phyloP scores from a whole-genome alignment of 768 basidiomycete species.

The Chalciporus piperatus region DNA sequence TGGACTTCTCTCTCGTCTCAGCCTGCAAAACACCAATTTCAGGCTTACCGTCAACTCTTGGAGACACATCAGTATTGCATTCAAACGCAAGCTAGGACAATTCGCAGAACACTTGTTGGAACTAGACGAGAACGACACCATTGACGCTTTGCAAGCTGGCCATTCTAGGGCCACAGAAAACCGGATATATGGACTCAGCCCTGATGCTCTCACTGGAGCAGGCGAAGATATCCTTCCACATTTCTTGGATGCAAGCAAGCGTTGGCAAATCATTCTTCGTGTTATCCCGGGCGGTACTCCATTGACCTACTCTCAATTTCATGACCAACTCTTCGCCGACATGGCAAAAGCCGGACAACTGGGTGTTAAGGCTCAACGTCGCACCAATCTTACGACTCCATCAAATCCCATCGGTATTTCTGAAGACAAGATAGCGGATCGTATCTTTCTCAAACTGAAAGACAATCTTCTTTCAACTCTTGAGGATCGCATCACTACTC shows the following conservation, averaged over 20 bases:
- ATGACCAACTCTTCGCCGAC: too few species aligned
- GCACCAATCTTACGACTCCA: too few species aligned
- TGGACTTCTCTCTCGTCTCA: background rate
- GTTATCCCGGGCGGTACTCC: background rate
- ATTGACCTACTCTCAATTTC: too few species aligned
- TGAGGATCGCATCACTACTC: too few species aligned
- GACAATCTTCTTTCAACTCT: too few species aligned
- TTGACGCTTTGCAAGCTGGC: constrained; percentile 26
- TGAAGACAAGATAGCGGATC: too few species aligned
- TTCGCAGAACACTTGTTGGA: background rate
- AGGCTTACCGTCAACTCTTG: constrained; percentile 6
- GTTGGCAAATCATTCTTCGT: background rate
- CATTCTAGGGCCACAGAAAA: constrained; percentile 26
- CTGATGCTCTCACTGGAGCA: constrained; percentile 15
- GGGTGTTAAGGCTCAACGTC: too few species aligned
- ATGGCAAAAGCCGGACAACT: too few species aligned
- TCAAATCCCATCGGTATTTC: too few species aligned
- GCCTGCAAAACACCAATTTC: background rate
- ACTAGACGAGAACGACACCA: constrained; percentile 8
- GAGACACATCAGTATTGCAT: constrained; percentile 26
- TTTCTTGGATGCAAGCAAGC: constrained; percentile 22
- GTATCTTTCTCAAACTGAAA: too few species aligned
- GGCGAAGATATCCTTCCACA: constrained; percentile 25
- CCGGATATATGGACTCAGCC: constrained; percentile 28
- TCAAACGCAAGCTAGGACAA: constrained; percentile 8